Percentiles rank a stretch among this genome's conserved stretches.
Conservation (phyloP, 78 protist genomes). For the Dictyostelium firmibasis region DNA sequence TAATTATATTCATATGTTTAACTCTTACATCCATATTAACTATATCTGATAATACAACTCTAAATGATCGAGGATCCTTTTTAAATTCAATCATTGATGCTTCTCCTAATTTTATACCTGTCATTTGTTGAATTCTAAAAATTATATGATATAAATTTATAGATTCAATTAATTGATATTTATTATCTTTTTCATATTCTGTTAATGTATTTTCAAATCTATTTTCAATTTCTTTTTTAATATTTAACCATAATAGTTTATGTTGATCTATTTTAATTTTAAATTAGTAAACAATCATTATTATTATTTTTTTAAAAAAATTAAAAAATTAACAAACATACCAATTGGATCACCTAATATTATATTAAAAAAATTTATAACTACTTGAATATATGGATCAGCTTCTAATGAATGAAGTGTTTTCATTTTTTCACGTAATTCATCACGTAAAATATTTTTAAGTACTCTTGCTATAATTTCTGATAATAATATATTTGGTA, state of each 20-base stretch:
- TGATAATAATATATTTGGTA: constrained; percentile 20
- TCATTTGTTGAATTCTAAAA: constrained; percentile 68
- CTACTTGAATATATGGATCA: constrained; percentile 68
- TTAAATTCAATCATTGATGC: constrained; percentile 58
- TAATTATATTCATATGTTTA: constrained; percentile 78
- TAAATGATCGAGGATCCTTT: constrained; percentile 50
- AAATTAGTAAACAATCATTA: too few species aligned
- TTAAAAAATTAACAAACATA: too few species aligned
- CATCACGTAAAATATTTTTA: constrained; percentile 53
- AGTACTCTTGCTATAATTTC: constrained; percentile 70
- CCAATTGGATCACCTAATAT: constrained; percentile 59
- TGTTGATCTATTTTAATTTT: not conserved
- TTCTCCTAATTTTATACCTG: constrained; percentile 79
- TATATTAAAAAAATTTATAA: constrained; percentile 72
- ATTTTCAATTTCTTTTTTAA: constrained; percentile 38
- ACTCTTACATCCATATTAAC: constrained; percentile 59
- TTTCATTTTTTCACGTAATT: constrained; percentile 69
- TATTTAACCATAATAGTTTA: constrained; percentile 28
- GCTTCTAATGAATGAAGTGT: constrained; percentile 55
- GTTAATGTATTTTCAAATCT: constrained; percentile 67
- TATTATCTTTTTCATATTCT: constrained; percentile 8
- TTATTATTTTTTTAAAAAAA: too few species aligned
- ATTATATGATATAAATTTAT: constrained; percentile 59
- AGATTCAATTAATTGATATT: constrained; percentile 28
- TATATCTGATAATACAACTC: constrained; percentile 76